Percentiles rank a stretch among this genome's conserved stretches.
Evolutionary conservation across 768 basidiomycete genomes (phyloP).

Genomic region (Phlebiopsis flavidoalba): DNA sequence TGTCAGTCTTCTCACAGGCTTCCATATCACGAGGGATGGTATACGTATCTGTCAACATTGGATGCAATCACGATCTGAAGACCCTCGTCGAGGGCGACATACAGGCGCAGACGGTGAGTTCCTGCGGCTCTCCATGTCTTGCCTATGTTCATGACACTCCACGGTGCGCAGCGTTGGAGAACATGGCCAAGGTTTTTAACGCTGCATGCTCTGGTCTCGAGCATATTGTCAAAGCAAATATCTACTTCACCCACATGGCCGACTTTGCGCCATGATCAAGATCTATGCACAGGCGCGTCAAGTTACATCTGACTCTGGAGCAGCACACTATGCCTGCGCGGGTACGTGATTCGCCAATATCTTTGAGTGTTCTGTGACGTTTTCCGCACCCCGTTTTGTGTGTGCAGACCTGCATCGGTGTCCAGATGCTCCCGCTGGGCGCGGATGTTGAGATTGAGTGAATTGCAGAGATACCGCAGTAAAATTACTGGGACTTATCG

Average conservation of each 20-base stretch:
- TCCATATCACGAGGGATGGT: constrained; percentile 29
- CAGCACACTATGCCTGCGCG: too few relatives aligned
- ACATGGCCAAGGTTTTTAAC: constrained; percentile 31
- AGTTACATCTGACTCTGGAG: too few relatives aligned
- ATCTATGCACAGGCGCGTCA: constrained; percentile 30
- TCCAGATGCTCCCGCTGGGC: too few relatives aligned
- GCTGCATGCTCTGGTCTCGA: constrained; percentile 33
- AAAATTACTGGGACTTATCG: too few relatives aligned
- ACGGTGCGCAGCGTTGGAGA: constrained; percentile 34
- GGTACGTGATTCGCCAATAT: too few relatives aligned
- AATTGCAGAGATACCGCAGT: too few relatives aligned
- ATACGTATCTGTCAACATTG: constrained; percentile 38
- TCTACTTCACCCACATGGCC: constrained; percentile 33
- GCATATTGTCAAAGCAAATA: constrained; percentile 35
- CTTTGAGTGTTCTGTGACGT: too few relatives aligned
- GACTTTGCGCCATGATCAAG: constrained; percentile 38
- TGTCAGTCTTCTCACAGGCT: constrained; percentile 36
- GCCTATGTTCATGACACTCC: neutral
- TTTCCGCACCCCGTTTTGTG: too few relatives aligned
- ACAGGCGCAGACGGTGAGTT: constrained; percentile 32
- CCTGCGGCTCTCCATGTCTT: neutral
- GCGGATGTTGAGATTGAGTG: too few relatives aligned
- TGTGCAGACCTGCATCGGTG: too few relatives aligned
- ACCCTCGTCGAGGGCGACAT: constrained; percentile 33
- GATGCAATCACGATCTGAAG: constrained; percentile 25